These are phyloP conservation scores for Mycosphaerelloides madeirae DNA, from an alignment of 2,329 filamentous ascomycete genomes.

Conservation along the genomic window DNA sequence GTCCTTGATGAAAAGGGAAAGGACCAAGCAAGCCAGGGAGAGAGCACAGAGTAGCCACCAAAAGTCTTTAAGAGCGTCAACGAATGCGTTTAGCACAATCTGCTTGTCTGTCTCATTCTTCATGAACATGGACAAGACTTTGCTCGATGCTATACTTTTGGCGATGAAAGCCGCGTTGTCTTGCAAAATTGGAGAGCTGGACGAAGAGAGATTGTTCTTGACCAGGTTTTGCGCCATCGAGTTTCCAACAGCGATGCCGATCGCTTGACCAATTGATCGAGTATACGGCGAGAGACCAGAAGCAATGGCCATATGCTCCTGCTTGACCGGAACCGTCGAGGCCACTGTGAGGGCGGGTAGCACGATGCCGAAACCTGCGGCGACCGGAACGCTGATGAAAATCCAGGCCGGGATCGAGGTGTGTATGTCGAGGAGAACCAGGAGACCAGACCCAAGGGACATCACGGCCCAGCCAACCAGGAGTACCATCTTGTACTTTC, in stretches of 20 bases:
- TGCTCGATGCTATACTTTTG: not conserved
- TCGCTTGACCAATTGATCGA: conserved; percentile 6
- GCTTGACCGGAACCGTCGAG: conserved; percentile 57
- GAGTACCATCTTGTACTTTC: conserved; percentile 56
- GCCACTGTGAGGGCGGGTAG: conserved; percentile 60
- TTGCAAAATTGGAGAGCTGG: not conserved
- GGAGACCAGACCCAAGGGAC: conserved; percentile 54
- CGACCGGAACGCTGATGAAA: conserved; percentile 57
- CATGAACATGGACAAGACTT: not conserved
- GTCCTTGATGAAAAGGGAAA: not conserved
- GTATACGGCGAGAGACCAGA: conserved; percentile 6
- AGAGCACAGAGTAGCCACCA: not conserved
- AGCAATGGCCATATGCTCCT: conserved; percentile 8
- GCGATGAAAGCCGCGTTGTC: not conserved
- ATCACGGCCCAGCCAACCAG: conserved; percentile 59
- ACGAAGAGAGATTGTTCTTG: not conserved
- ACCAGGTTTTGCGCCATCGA: conserved; percentile 1
- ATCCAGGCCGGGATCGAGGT: conserved; percentile 55
- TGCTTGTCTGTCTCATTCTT: not conserved
- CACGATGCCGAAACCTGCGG: conserved; percentile 59
- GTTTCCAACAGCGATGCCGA: conserved; percentile 3
- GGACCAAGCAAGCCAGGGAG: not conserved
- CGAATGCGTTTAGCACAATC: not conserved
- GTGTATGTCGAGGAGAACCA: conserved; percentile 47
- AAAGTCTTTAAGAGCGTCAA: not conserved